Evolutionary conservation across 495 filamentous ascomycete genomes (phyloP).

Genomic region (Trypethelium eluteriae): DNA sequence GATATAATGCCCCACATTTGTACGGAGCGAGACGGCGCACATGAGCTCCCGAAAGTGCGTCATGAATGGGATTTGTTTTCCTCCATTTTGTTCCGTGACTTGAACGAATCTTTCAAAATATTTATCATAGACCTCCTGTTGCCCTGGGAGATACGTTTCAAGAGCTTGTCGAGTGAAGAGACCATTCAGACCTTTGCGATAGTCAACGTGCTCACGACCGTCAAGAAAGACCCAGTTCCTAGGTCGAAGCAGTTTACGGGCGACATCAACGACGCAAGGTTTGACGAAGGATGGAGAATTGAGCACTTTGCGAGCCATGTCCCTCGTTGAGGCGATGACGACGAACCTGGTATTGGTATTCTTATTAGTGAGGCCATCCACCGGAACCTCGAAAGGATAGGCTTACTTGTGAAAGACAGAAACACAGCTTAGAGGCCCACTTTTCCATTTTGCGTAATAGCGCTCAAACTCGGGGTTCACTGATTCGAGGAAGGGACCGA

Average conservation of each 20-base stretch:
- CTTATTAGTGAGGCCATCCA: conserved; percentile 16
- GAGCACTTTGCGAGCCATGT: conserved; percentile 95
- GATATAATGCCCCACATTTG: conserved; percentile 95
- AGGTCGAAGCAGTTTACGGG: conserved; percentile 85
- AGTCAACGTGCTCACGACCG: conserved; percentile 90
- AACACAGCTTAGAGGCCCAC: conserved; percentile 86
- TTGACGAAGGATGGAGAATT: conserved; percentile 90
- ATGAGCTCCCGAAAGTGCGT: conserved; percentile 88
- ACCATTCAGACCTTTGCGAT: conserved; percentile 90
- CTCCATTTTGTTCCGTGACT: conserved; percentile 59
- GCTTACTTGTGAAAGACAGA: conserved; percentile 98
- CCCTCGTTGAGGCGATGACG: conserved; percentile 89
- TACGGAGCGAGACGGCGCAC: conserved; percentile 88
- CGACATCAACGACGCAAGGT: conserved; percentile 92
- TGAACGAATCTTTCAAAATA: conserved; percentile 76
- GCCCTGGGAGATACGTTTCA: conserved; percentile 78
- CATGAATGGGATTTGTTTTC: conserved; percentile 81
- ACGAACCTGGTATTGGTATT: conserved; percentile 63
- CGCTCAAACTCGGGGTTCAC: conserved; percentile 85
- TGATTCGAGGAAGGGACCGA: conserved; percentile 90
- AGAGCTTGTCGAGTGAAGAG: conserved; percentile 90
- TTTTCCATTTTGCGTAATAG: conserved; percentile 87
- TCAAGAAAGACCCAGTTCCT: conserved; percentile 98
- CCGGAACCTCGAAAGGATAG: conserved; percentile 11
- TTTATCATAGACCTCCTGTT: conserved; percentile 82